These are phyloP conservation scores for Verruconis gallopava DNA, from an alignment of 2,329 filamentous ascomycete genomes.

Conservation along the genomic window DNA sequence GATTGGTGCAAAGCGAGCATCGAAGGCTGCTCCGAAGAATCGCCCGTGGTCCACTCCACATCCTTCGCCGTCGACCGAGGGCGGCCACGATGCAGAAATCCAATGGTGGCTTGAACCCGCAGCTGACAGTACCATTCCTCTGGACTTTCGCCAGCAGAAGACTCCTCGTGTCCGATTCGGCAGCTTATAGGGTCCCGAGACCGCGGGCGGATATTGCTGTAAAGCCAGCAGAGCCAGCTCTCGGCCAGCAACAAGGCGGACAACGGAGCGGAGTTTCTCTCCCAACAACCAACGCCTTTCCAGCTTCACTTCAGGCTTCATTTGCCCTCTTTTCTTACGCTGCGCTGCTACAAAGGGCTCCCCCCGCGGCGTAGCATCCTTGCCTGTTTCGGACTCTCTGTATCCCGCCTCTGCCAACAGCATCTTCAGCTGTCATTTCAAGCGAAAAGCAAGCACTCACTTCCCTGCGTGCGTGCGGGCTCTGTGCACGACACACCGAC, in stretches of 20 bases:
- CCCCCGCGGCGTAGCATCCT: no score
- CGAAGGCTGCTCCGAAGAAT: no score
- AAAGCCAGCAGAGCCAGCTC: neutral
- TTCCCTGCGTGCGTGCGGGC: neutral
- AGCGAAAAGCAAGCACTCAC: neutral
- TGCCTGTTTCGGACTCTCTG: neutral
- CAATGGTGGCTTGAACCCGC: neutral
- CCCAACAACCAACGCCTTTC: no score
- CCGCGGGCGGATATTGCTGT: neutral
- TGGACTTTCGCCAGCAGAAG: neutral
- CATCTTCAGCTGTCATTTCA: neutral
- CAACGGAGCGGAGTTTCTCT: no score
- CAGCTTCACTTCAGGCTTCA: neutral
- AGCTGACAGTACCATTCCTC: neutral
- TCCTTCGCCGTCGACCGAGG: no score
- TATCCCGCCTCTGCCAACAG: neutral
- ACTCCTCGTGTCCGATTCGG: neutral
- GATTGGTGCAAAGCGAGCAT: no score
- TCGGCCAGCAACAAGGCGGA: neutral
- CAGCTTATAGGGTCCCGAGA: neutral
- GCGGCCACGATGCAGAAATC: neutral
- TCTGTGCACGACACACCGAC: neutral
- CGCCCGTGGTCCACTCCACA: no score
- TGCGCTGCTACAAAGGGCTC: no score
- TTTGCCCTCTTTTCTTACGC: conserved; percentile 1